Evolutionary conservation across 805 yeast genomes (phyloP), one percentile per base, ranked within the genome.

Genomic region (Jamesozyma gamospora): DNA sequence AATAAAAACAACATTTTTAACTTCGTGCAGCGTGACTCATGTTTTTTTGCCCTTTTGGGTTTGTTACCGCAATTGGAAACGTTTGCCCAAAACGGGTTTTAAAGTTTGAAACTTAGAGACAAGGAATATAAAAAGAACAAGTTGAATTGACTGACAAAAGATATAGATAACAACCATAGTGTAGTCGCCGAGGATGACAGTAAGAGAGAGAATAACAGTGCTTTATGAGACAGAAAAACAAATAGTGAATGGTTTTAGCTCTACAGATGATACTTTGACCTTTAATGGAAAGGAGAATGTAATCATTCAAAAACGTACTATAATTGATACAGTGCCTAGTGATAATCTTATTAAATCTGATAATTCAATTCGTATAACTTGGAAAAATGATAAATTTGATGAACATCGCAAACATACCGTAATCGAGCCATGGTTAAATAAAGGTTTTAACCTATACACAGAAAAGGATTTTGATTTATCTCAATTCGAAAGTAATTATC

Each of bases 261-360:
- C 35, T 19, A 46, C 46, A 33, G 55, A 45, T 18, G 42, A 45
- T 6, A 46, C 43, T 37, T 26, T 56, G n/a, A 38, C 36, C 9
- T 40, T 56, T 4, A 28, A 28, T 18, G 53, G 53, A 1, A 44
- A 39, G 14, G 28, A 41, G 9, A 38, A 35, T 18, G 47, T 47
- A 6, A 41, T 41, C 14, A 36, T 46, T 7, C 59, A 54, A 31
- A 43, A 39, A 18, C 41, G 56, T 31, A 3, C 45, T 42, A 44
- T 29, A 19, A 18, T 31, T 36, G 16, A 15, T 39, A 15, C 34
- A 26, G 14, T 24, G 12, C 16, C 19, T 7, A 15, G 14, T 14
- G 28, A 14, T 12, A 28, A 3, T 4, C 6, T 9, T 21, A 27
- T 27, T 12, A 4, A 8, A 8, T 17, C 18, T 8, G 13, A 27